A percentile compares a stretch with the other conserved stretches of the same genome.
phyloP scores from a whole-genome alignment of 768 basidiomycete genomes.

The Amanita inopinata region DNA sequence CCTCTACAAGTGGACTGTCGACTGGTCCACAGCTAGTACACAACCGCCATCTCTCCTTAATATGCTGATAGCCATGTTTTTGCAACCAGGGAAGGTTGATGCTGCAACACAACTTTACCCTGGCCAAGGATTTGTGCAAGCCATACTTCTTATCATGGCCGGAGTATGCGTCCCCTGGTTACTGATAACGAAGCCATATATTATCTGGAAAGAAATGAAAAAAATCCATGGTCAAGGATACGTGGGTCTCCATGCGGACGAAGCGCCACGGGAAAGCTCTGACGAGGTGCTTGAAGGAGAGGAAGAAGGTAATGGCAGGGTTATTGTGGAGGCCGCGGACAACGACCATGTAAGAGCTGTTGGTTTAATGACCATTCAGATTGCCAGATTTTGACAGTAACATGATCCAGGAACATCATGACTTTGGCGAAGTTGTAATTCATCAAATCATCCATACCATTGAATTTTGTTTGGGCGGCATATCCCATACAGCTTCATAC shows the following conservation, averaged over 20 bases:
- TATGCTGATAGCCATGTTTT: constrained; percentile 95
- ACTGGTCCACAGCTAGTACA: constrained; percentile 68
- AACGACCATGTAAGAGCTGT: constrained; percentile 42
- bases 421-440: constrained; percentile 90
- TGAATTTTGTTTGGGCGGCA: constrained; percentile 98
- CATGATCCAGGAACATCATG: constrained; percentile 60
- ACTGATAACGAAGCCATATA: constrained; percentile 85
- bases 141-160: constrained; percentile 68
- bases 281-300: constrained; percentile 65
- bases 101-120: constrained; percentile 65
- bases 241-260: constrained; percentile 53
- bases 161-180: constrained; percentile 91
- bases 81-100: constrained; percentile 76
- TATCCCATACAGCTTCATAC: constrained; percentile 93
- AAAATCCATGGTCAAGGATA: constrained; percentile 80
- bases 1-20: constrained; percentile 93
- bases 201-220: constrained; percentile 84
- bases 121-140: constrained; percentile 83
- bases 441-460: constrained; percentile 99
- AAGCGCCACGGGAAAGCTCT: constrained; percentile 38
- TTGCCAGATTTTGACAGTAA: not conserved
- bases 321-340: constrained; percentile 59
- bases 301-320: constrained; percentile 71
- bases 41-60: constrained; percentile 85
- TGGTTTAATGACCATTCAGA: not conserved